phyloP scores from a whole-genome alignment of 1,139 yeast genomes.

The Debaryomyces robertsiae region DNA sequence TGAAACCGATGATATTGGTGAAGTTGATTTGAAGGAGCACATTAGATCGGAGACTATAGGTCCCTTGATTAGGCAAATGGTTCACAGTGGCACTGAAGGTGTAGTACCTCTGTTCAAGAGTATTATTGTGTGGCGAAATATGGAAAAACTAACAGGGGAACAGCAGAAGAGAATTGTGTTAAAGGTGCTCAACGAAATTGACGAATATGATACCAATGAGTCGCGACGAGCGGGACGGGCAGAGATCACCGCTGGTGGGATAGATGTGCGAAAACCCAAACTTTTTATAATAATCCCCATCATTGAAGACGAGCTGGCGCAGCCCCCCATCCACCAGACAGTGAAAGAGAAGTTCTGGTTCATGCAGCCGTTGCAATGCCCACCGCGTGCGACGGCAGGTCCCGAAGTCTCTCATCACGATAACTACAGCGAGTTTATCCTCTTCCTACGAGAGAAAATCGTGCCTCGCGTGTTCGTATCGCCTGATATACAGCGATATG shows the following conservation, averaged over 20 bases:
- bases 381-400: background rate
- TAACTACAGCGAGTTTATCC: constrained; percentile 12
- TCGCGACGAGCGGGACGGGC: constrained; percentile 3
- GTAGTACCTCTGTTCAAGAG: constrained; percentile 16
- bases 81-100: constrained; percentile 6
- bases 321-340: constrained; percentile 27
- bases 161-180: constrained; percentile 29
- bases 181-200: constrained; percentile 32
- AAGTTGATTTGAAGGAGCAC: constrained; percentile 21
- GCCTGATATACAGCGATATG: constrained; percentile 42
- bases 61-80: constrained; percentile 11
- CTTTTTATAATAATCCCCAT: constrained; percentile 31
- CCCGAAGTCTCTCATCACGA: background rate
- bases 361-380: constrained; percentile 18
- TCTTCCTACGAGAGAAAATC: constrained; percentile 11
- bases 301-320: constrained; percentile 19
- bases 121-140: constrained; percentile 29
- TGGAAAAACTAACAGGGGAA: constrained; percentile 20
- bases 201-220: constrained; percentile 31
- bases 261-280: constrained; percentile 22
- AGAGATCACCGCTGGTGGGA: constrained; percentile 15
- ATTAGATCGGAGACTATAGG: constrained; percentile 10
- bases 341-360: constrained; percentile 47
- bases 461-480: constrained; percentile 28
- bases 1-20: constrained; percentile 16